phyloP scores from a whole-genome alignment of 257 asterid species.

The Fraxinus cuspidata region DNA sequence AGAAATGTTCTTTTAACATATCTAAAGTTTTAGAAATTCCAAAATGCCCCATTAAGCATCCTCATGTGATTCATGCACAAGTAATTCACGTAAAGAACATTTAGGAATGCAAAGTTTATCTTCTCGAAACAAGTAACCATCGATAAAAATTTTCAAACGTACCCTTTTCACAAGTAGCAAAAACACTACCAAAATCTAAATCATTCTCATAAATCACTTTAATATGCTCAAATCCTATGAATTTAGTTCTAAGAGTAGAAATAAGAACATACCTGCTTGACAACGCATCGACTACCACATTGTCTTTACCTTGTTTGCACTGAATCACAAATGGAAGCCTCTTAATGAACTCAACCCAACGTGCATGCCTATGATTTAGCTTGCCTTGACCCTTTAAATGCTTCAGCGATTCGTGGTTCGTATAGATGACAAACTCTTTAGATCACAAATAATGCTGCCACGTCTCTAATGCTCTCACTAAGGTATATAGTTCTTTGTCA shows the following conservation, averaged over 20 bases:
- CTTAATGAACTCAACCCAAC: background rate
- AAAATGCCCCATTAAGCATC: no score
- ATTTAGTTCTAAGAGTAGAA: background rate
- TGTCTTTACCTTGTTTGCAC: background rate
- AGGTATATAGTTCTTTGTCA: slow-evolving; percentile 4
- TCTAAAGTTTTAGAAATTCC: no score
- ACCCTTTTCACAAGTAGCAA: background rate
- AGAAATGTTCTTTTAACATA: background rate
- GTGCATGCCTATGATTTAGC: background rate
- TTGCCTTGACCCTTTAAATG: background rate
- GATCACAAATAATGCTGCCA: slow-evolving; percentile 5
- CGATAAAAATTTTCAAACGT: background rate
- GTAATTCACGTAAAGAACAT: no score
- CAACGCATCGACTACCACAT: background rate
- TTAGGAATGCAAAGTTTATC: background rate
- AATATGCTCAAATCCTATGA: background rate
- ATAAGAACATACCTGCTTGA: background rate
- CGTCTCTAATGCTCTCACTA: background rate
- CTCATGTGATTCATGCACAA: background rate
- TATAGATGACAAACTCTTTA: background rate
- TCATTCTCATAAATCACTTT: background rate
- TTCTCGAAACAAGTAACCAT: background rate
- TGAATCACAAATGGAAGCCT: background rate
- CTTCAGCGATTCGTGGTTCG: background rate
- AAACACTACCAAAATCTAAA: no score